Conservation (phyloP, 306 rosid genomes). For the Begonia loranthoides region DNA sequence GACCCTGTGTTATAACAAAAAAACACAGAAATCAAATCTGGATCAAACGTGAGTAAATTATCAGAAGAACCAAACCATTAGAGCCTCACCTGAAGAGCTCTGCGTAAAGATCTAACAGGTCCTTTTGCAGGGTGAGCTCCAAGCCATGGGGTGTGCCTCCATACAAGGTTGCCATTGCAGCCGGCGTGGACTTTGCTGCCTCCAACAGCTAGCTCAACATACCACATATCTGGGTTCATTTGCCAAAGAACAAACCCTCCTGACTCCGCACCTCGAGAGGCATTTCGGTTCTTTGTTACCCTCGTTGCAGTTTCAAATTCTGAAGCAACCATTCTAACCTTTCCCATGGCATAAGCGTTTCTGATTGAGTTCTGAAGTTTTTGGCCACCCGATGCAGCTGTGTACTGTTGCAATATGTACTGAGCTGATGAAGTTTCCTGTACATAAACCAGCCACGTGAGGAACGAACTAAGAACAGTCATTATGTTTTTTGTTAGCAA, state of each 20-base stretch:
- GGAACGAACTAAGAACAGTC: neutral
- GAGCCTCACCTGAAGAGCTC: slow-evolving; percentile 77
- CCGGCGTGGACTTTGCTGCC: slow-evolving; percentile 97
- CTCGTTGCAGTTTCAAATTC: slow-evolving; percentile 88
- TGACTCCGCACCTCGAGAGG: slow-evolving; percentile 69
- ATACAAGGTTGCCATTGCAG: slow-evolving; percentile 87
- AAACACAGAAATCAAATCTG: slow-evolving; percentile 2
- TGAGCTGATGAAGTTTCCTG: slow-evolving; percentile 99
- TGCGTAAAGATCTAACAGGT: slow-evolving; percentile 90
- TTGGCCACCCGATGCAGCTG: slow-evolving; percentile 91
- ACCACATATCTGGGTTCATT: slow-evolving; percentile 99
- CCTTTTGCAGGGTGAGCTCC: slow-evolving; percentile 98
- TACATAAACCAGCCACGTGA: slow-evolving; percentile 5
- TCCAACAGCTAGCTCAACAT: slow-evolving; percentile 94
- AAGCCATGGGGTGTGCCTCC: slow-evolving; percentile 99
- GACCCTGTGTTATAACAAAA: slow-evolving; percentile 53
- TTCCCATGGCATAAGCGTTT: slow-evolving; percentile 97
- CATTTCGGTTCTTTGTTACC: slow-evolving; percentile 60
- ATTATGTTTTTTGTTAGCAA: too few relatives aligned
- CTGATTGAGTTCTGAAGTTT: slow-evolving; percentile 67
- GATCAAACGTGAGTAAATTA: neutral
- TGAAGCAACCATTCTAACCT: slow-evolving; percentile 87
- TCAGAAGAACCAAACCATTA: neutral
- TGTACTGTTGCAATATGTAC: slow-evolving; percentile 94
- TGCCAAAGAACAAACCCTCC: slow-evolving; percentile 99